phyloP scores from a whole-genome alignment of 116 monocot species.

The Cymodocea nodosa region DNA sequence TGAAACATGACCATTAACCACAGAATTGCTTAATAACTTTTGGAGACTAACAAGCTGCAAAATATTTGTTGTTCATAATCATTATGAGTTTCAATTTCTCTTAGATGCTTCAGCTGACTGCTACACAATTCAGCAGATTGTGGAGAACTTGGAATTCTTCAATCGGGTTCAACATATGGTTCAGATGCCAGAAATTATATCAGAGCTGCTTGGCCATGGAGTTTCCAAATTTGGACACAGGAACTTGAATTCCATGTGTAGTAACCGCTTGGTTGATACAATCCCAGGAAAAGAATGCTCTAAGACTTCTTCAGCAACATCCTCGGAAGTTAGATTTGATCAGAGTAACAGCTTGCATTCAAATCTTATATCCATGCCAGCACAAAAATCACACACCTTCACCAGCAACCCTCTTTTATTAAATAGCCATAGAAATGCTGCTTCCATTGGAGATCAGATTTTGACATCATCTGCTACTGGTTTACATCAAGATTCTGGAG shows the following conservation, averaged over 20 bases:
- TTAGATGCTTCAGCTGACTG: no score
- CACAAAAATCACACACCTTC: not conserved
- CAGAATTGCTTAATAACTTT: no score
- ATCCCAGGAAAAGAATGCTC: not conserved
- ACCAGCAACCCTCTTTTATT: not conserved
- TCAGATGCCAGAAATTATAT: slow-evolving; percentile 6
- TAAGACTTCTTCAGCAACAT: not conserved
- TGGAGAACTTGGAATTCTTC: slow-evolving; percentile 42
- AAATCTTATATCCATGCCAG: not conserved
- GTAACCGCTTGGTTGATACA: slow-evolving; percentile 7
- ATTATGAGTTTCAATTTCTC: no score
- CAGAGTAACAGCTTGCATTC: not conserved
- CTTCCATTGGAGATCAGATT: not conserved
- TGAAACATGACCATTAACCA: no score
- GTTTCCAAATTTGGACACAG: slow-evolving; percentile 8
- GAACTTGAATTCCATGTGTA: slow-evolving; percentile 6
- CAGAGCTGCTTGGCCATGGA: slow-evolving; percentile 6
- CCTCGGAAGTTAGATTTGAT: not conserved
- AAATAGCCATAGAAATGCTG: not conserved
- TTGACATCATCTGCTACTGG: not conserved
- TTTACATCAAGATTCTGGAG: not conserved
- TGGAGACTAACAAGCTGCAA: no score
- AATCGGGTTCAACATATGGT: slow-evolving; percentile 27
- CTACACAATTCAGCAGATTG: slow-evolving; percentile 24
- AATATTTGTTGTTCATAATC: no score